Conservation (phyloP, 1,284 basidiomycete species). For the Tilletia walkeri region DNA sequence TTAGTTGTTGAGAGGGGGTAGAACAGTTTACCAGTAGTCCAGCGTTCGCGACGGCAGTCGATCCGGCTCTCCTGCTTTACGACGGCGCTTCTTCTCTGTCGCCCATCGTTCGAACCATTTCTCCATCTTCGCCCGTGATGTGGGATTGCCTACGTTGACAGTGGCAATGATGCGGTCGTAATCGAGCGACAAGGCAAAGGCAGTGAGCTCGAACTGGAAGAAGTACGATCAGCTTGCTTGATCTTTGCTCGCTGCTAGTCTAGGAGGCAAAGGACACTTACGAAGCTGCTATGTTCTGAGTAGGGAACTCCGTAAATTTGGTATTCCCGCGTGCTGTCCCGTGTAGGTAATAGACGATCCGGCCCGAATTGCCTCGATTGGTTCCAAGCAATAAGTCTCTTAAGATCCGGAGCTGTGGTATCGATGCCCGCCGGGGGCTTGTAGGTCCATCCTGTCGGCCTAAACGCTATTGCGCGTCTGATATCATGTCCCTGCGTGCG, state of each 20-base stretch:
- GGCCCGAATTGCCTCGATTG: slow-evolving; percentile 69
- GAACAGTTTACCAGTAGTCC: slow-evolving; percentile 11
- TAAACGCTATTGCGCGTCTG: slow-evolving; percentile 73
- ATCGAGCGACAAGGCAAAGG: slow-evolving; percentile 77
- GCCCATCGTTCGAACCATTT: slow-evolving; percentile 51
- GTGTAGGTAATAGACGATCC: slow-evolving; percentile 68
- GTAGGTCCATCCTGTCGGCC: slow-evolving; percentile 92
- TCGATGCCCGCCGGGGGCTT: slow-evolving; percentile 69
- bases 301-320: slow-evolving; percentile 84
- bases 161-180: slow-evolving; percentile 89
- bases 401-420: slow-evolving; percentile 30
- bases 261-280: slow-evolving; percentile 10
- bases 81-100: slow-evolving; percentile 33
- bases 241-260: background rate
- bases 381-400: slow-evolving; percentile 62
- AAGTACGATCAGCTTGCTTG: slow-evolving; percentile 21
- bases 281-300: slow-evolving; percentile 76
- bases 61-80: slow-evolving; percentile 27
- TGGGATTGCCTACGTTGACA: slow-evolving; percentile 83
- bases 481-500: slow-evolving; percentile 73
- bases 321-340: slow-evolving; percentile 68
- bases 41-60: slow-evolving; percentile 1
- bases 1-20: too few relatives aligned
- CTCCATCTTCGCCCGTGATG: slow-evolving; percentile 56
- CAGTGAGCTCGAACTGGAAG: slow-evolving; percentile 63